These are phyloP conservation scores for Zea mays DNA, from an alignment of 176 grass and related monocot species.

Conservation along the genomic window Zm-B73-REFERENCE-NAM-5.0 NC_050102.1:150387501-150388000, in stretches of 20 bases:
- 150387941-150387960: neutral
- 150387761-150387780: neutral
- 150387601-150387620: neutral
- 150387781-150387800: slow-evolving; percentile 6
- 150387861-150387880: neutral
- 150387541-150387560: slow-evolving; percentile 7
- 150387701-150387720: neutral
- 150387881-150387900: slow-evolving; percentile 4
- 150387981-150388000: neutral
- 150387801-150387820: neutral
- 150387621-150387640: neutral
- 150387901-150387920: neutral
- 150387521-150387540: neutral
- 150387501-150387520: neutral
- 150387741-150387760: neutral
- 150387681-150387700: neutral
- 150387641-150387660: neutral
- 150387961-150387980: slow-evolving; percentile 11
- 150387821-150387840: slow-evolving; percentile 10
- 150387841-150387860: neutral
- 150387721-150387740: neutral
- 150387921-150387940: neutral
- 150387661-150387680: neutral
- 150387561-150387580: neutral
- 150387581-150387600: slow-evolving; percentile 16